These are phyloP conservation scores for Cryptosporidium sp. DNA, from an alignment of 169 alveolate genomes.

Conservation along the genomic window DNA sequence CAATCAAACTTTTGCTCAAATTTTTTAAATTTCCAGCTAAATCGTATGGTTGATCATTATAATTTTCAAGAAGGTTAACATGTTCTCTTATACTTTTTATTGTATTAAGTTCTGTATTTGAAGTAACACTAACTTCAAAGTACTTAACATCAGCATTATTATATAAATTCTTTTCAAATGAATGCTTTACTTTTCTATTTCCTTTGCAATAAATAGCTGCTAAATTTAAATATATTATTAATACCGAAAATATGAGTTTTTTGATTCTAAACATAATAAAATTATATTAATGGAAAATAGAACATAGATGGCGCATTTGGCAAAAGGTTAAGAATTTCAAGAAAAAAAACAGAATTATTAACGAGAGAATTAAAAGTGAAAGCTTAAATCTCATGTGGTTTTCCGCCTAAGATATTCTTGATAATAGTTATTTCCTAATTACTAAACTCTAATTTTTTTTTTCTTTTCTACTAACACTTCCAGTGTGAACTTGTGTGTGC, in stretches of 20 bases:
- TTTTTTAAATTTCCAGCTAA: neutral
- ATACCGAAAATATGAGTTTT: neutral
- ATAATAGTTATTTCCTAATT: too few species aligned
- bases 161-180: neutral
- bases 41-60: slow-evolving; percentile 23
- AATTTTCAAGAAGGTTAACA: neutral
- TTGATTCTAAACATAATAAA: slow-evolving; percentile 9
- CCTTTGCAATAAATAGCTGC: neutral
- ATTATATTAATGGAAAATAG: neutral
- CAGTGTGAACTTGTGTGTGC: neutral
- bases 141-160: neutral
- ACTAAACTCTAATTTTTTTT: neutral
- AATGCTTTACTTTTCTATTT: neutral
- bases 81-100: slow-evolving; percentile 34
- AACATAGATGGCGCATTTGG: slow-evolving; percentile 7
- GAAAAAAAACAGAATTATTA: too few species aligned
- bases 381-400: neutral
- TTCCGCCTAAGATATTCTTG: neutral
- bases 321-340: neutral
- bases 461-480: neutral
- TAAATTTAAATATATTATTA: neutral
- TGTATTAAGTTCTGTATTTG: slow-evolving; percentile 26
- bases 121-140: slow-evolving; percentile 51
- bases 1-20: slow-evolving; percentile 2
- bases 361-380: neutral